Evolutionary conservation across 257 asterid genomes (phyloP), one percentile per base, ranked within the genome.

Genomic region (Cordia subcordata): DNA sequence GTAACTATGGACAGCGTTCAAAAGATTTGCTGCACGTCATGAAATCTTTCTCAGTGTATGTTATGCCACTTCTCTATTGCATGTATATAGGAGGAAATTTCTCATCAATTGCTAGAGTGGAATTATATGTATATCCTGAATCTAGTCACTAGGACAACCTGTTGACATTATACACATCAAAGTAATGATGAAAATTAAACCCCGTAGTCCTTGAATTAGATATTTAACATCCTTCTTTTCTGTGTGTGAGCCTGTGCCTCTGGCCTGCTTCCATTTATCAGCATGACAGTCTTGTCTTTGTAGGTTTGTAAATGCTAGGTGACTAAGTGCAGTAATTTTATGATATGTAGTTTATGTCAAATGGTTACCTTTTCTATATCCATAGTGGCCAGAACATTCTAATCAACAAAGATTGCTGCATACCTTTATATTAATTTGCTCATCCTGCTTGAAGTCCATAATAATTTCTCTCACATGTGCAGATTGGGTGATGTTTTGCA

Each of bases 401-500:
- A 8, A 11, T 16, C n/a, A 38, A 39, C 54, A 16, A 9, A 19
- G 37, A 23, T 54, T 46, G 8, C 32, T 27, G 45, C 33, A 16
- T 63, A 49, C 47, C 55, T 64, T 1, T 13, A 49, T 21, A 23
- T 53, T 61, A 53, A n/a, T 62, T 61, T 49, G 42, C 49, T 54
- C 21, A 63, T 69, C 66, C 62, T 57, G 55, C 63, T 59, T 69
- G 58, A 45, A 61, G 55, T 58, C 57, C 62, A 68, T 57, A 54
- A 61, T 55, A 16, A 44, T 45, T 70, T 66, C 18, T n/a, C 54
- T 73, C 61, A 63, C 74, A 27, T 70, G 60, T 85, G 82, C 92
- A 93, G 99, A 70, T 76, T 93, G 81, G 96, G 97, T 71, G 97
- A 93, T 85, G 99, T 93, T 71, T 73, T 93, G 88, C 81, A 90